These are phyloP conservation scores for Luvunga scandens DNA, from an alignment of 345 rosid species.

Conservation along the genomic window DNA sequence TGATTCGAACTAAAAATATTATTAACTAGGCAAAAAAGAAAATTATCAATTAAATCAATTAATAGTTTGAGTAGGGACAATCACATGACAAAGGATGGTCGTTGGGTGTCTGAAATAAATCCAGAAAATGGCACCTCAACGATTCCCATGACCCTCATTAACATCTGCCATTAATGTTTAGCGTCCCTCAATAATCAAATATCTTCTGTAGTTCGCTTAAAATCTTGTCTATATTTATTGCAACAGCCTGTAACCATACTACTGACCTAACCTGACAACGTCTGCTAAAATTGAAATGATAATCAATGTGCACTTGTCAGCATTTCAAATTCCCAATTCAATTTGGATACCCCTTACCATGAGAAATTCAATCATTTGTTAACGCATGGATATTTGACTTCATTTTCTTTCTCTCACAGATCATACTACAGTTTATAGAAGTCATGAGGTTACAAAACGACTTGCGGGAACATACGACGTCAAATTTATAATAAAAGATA, in stretches of 20 bases:
- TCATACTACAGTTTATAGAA: neutral
- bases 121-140: constrained; percentile 18
- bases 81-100: neutral
- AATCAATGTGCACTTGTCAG: neutral
- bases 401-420: neutral
- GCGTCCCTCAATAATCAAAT: constrained; percentile 1
- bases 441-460: neutral
- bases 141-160: constrained; percentile 13
- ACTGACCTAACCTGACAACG: neutral
- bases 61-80: neutral
- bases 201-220: neutral
- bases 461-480: neutral
- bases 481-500: neutral
- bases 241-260: constrained; percentile 21
- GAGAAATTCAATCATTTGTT: neutral
- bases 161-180: constrained; percentile 22
- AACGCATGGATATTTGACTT: neutral
- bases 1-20: no score
- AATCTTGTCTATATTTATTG: constrained; percentile 18
- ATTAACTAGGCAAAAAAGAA: no score
- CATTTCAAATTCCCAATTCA: constrained; percentile 9
- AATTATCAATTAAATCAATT: neutral
- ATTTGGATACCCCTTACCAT: constrained; percentile 1
- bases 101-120: neutral
- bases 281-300: neutral